Evolutionary conservation across 2,329 filamentous ascomycete genomes (phyloP).

Genomic region (Fusarium brachygibbosum): DNA sequence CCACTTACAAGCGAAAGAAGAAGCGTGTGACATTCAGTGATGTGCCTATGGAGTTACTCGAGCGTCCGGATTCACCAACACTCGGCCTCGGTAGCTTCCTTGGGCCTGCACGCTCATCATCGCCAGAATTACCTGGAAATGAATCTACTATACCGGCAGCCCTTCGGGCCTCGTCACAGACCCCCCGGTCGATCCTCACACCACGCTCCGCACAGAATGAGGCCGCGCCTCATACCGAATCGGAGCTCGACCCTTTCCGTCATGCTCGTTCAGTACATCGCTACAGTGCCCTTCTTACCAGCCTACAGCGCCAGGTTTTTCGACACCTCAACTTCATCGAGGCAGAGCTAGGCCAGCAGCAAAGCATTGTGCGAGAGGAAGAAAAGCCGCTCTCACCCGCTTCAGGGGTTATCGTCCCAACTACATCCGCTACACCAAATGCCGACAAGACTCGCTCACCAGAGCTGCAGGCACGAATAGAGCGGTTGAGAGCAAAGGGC

Average conservation of each 20-base stretch:
- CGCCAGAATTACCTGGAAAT: slow-evolving; percentile 41
- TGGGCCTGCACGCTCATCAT: slow-evolving; percentile 48
- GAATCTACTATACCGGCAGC: slow-evolving; percentile 3
- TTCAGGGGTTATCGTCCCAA: background rate
- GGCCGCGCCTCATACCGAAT: slow-evolving; percentile 27
- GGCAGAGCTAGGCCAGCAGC: slow-evolving; percentile 50
- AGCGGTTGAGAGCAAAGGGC: slow-evolving; percentile 65
- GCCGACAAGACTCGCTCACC: slow-evolving; percentile 55
- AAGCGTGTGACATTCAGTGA: slow-evolving; percentile 58
- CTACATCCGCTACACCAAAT: slow-evolving; percentile 31
- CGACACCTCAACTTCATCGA: slow-evolving; percentile 64
- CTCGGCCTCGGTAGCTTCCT: slow-evolving; percentile 65
- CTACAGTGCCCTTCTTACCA: slow-evolving; percentile 63
- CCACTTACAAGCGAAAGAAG: slow-evolving; percentile 54
- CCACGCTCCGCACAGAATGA: slow-evolving; percentile 29
- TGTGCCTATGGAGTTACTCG: slow-evolving; percentile 58
- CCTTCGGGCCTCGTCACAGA: slow-evolving; percentile 29
- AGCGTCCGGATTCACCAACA: slow-evolving; percentile 72
- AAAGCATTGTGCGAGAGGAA: slow-evolving; percentile 45
- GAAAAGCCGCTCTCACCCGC: slow-evolving; percentile 8
- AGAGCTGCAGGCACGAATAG: slow-evolving; percentile 66
- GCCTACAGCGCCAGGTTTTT: slow-evolving; percentile 63
- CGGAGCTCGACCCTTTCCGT: slow-evolving; percentile 55
- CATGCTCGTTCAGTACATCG: slow-evolving; percentile 62
- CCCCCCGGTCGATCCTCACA: slow-evolving; percentile 37